Base-by-base conservation (phyloP, 345 rosid genomes). In the Acer saccharum region DNA sequence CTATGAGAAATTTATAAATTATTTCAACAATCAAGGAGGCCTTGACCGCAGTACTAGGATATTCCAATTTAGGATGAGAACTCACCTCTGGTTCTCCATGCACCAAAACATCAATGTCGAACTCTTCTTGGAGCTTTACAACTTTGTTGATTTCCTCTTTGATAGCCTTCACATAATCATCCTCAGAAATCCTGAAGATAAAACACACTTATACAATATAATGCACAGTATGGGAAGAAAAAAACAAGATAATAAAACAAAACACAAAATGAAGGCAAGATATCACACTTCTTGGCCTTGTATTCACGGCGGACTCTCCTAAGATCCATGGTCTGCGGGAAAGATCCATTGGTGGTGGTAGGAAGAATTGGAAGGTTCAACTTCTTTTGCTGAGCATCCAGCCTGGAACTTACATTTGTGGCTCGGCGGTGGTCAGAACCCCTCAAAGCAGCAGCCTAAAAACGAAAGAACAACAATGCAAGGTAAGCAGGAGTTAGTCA, bases 261-360 rank as follows among this genome's bases (percentile, higher is more conserved):
- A 75, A 69, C 70, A 72, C 54, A 25, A 58, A 1, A 6, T 10
- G 43, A 67, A 20, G 73, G 64, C 18, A 62, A 72, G 41, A 20
- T 43, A 44, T 70, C 87, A 72, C 81, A 91, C 97, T 87, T 90
- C 43, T 90, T 90, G 48, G 91, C 94, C 79, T 90, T 90, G 79
- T 82, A 90, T 61, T 89, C 91, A 52, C 88, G 88, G 77, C 94
- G 94, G 74, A 89, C 84, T 74, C 88, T 86, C 84, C 94, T 85
- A 71, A 90, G 85, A 80, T 83, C 90, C 17, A 87, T 60, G 68
- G 96, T 93, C 82, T 91, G 96, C 29, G 98, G 98, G 87, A 93
- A 93, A 61, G 98, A 90, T 58, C 98, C 98, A 58, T 90, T 92
- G 21, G 98, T 93, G 69, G 98, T 93, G 71, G 97, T 93, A 69